A percentile compares a stretch with the other conserved stretches of the same genome.
Conservation (phyloP, 495 filamentous ascomycete genomes). For the Jackrogersella multiformis region DNA sequence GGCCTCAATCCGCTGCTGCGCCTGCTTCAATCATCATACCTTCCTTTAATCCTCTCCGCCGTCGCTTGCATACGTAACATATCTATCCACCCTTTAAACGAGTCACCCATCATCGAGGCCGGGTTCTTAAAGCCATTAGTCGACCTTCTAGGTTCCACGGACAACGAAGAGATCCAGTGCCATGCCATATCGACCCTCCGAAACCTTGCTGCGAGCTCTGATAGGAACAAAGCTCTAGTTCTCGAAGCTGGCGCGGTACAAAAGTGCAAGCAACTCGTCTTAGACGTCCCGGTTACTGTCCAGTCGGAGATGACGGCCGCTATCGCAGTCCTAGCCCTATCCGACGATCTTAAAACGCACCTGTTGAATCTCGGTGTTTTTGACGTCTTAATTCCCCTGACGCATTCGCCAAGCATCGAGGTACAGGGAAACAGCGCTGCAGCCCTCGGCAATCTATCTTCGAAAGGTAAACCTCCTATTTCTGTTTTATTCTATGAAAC, state of each 20-base stretch:
- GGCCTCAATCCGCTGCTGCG: slow-evolving; percentile 85
- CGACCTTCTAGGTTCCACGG: slow-evolving; percentile 90
- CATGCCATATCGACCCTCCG: slow-evolving; percentile 97
- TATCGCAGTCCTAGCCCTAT: slow-evolving; percentile 95
- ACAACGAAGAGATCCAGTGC: slow-evolving; percentile 98
- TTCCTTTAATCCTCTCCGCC: slow-evolving; percentile 94
- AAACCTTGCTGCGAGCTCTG: slow-evolving; percentile 95
- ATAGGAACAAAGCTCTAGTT: slow-evolving; percentile 95
- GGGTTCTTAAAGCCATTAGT: slow-evolving; percentile 94
- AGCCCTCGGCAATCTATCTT: slow-evolving; percentile 92
- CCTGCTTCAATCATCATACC: slow-evolving; percentile 91
- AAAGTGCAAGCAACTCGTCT: slow-evolving; percentile 96
- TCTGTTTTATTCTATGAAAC: slow-evolving; percentile 1
- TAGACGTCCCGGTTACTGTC: slow-evolving; percentile 91
- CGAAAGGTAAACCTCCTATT: slow-evolving; percentile 78
- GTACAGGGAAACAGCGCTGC: slow-evolving; percentile 98
- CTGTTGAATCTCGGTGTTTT: slow-evolving; percentile 94
- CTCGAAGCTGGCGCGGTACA: slow-evolving; percentile 96
- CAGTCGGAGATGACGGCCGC: slow-evolving; percentile 99
- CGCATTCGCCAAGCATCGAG: slow-evolving; percentile 93
- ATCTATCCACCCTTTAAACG: slow-evolving; percentile 97
- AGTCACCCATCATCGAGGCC: slow-evolving; percentile 99
- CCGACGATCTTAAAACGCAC: slow-evolving; percentile 93
- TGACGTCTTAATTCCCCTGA: slow-evolving; percentile 94
- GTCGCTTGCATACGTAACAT: slow-evolving; percentile 99